Base-by-base conservation (phyloP, 371 early-diverging fungal genomes). In the Syncephalis plumigaleata region DNA sequence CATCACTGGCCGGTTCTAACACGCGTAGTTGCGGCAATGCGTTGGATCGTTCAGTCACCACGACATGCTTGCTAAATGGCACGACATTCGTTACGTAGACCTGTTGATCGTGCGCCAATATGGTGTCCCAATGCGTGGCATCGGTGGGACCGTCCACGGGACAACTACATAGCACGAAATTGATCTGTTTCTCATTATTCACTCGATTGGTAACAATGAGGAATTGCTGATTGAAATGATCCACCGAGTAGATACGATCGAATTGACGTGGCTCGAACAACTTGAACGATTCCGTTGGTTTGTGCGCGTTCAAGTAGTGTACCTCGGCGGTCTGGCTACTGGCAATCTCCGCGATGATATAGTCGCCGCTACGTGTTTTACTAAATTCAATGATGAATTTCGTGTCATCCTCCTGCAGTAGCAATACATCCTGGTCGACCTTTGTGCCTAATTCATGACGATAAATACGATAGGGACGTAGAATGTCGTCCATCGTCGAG, bases 241-340 rank as follows among this genome's bases (percentile, higher is more conserved):
- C 73, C 17, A 59, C 56, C 13, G 59, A 51, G 39, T 75, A 73
- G 18, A 65, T 61, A 39, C 73, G 52, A 8, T 59, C 62, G 5
- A 58, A 55, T 48, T 71, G 64, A 22, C 64, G 55, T 1, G 68
- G 57, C 44, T 69, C 65, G 42, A 75, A 59, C 42, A 70, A 39
- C 31, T 48, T 57, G 22, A 36, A 25, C n/a, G 37, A 52, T 39
- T 23, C 54, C 25, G 56, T 44, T 20, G 55, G 52, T 0, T 51
- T 52, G 39, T 58, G 51, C 9, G 69, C 45, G 17, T 68, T 58
- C 11, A 77, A 50, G 49, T 55, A 67, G n/a, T 66, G 38, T 0
- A 66, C 70, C 52, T 77, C 77, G 23, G 69, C 66, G 5, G 76
- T 72, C 24, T 73, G 57, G 46, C 74, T 74, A 0, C 71, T 74